These are phyloP conservation scores for Isoetes taiwanensis DNA, from an alignment of 75 land plant species.

Conservation along the genomic window DNA sequence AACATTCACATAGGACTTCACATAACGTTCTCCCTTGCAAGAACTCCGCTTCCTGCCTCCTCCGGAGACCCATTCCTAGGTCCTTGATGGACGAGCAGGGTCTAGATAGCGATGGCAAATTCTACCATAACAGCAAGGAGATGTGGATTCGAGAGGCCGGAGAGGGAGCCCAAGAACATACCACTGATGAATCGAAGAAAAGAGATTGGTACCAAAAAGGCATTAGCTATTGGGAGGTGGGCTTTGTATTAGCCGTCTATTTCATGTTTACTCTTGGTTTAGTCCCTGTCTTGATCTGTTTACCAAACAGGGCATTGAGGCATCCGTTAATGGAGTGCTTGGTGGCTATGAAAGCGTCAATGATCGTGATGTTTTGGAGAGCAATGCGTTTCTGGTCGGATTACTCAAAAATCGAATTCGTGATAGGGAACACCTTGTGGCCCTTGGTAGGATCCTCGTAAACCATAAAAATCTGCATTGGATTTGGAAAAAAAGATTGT, in stretches of 20 bases:
- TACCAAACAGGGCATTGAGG: slow-evolving; percentile 64
- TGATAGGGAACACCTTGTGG: slow-evolving; percentile 34
- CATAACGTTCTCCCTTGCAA: too few species aligned
- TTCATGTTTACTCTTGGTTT: slow-evolving; percentile 1
- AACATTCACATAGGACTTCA: too few species aligned
- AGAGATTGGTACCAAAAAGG: slow-evolving; percentile 76
- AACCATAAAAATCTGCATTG: background rate
- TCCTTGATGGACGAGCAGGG: slow-evolving; percentile 73
- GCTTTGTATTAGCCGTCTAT: background rate
- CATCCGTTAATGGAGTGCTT: slow-evolving; percentile 87
- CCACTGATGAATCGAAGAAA: slow-evolving; percentile 23
- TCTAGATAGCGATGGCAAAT: slow-evolving; percentile 54
- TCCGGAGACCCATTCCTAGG: too few species aligned
- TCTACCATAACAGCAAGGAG: slow-evolving; percentile 49
- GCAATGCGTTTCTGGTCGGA: slow-evolving; percentile 51
- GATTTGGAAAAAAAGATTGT: too few species aligned
- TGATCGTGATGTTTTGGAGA: slow-evolving; percentile 60
- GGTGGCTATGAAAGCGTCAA: slow-evolving; percentile 90
- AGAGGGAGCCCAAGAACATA: slow-evolving; percentile 9
- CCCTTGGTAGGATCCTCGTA: slow-evolving; percentile 16
- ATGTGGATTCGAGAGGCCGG: slow-evolving; percentile 74
- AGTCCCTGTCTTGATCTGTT: background rate
- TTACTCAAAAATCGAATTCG: slow-evolving; percentile 14
- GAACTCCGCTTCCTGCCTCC: too few species aligned
- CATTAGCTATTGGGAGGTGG: slow-evolving; percentile 79